These are phyloP conservation scores for Tuber brumale DNA, from an alignment of 495 filamentous ascomycete genomes.

Conservation along the genomic window DNA sequence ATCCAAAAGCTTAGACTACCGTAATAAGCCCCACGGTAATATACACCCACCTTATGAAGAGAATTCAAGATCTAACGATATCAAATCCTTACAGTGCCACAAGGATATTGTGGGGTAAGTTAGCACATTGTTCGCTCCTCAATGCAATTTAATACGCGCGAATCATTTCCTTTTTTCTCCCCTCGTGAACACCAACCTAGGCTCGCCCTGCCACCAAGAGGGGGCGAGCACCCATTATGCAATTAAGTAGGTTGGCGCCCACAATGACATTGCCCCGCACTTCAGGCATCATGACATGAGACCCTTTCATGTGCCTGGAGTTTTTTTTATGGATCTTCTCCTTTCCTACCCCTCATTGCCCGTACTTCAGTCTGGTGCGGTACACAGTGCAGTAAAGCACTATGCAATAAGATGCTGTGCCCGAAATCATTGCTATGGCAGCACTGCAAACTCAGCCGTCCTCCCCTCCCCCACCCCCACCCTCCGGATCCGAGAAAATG, in stretches of 20 bases:
- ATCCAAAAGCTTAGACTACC: too few relatives aligned
- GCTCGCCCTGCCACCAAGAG: background rate
- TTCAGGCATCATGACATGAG: background rate
- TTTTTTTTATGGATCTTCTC: background rate
- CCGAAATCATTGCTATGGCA: background rate
- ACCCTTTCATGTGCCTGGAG: background rate
- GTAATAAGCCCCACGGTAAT: too few relatives aligned
- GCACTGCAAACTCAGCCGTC: background rate
- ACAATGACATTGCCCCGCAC: background rate
- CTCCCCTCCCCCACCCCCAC: background rate
- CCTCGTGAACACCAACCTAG: background rate
- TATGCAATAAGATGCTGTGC: background rate
- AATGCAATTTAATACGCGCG: background rate
- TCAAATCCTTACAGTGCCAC: background rate
- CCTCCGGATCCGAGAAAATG: background rate
- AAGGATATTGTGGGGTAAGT: background rate
- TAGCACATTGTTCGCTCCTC: background rate
- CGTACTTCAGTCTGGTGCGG: background rate
- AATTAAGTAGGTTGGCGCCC: background rate
- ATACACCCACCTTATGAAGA: background rate
- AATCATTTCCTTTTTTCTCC: background rate
- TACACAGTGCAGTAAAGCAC: background rate
- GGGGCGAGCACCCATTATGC: background rate
- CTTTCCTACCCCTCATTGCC: background rate
- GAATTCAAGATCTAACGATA: background rate